Base-by-base conservation (phyloP, 2,329 filamentous ascomycete genomes). In the Pseudovirgaria hyperparasitica region DNA sequence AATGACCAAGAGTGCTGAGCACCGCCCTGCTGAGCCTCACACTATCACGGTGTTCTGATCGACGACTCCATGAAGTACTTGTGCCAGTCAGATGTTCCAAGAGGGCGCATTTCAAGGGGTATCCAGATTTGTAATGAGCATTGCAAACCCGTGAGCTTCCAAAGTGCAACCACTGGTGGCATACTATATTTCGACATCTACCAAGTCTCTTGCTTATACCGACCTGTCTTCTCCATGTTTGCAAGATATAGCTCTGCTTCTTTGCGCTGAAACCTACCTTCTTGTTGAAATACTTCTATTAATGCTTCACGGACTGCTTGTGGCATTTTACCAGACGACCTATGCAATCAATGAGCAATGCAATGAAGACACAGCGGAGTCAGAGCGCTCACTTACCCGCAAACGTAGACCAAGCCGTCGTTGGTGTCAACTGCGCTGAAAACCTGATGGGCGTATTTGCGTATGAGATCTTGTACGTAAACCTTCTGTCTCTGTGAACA, bases 171-270 rank as follows among this genome's bases (percentile, higher is more conserved):
- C n/a, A n/a, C n/a, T n/a, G n/a, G n/a, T n/a, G n/a, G n/a, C n/a
- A n/a, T n/a, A n/a, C n/a, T n/a, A n/a, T n/a, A n/a, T n/a, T n/a
- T n/a, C n/a, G n/a, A n/a, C 22, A 30, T 21, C 35, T 51, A 80
- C 76, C 76, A 81, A 5, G 76, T 81, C 53, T 81, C 76, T 44
- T 79, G 74, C 41, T 70, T 70, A 48, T 75, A 80, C 31, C 70
- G 53, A 8, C 71, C 72, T 13, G 46, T 54, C 45, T 67, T 76
- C 52, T 79, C 74, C 65, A 79, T 65, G 4, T 37, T 43, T 14
- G 57, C 54, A 8, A 80, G 36, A 43, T 67, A 68, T 14, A 44
- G 54, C 41, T 76, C 72, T 1, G 72, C 73, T 7, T 59, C 58
- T 15, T 63, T 55, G 25, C 61, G 44, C 19, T 50, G 40, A 43